Evolutionary conservation across 192 early-diverging fungal species (phyloP).

Genomic region (Piromyces finnis): DNA sequence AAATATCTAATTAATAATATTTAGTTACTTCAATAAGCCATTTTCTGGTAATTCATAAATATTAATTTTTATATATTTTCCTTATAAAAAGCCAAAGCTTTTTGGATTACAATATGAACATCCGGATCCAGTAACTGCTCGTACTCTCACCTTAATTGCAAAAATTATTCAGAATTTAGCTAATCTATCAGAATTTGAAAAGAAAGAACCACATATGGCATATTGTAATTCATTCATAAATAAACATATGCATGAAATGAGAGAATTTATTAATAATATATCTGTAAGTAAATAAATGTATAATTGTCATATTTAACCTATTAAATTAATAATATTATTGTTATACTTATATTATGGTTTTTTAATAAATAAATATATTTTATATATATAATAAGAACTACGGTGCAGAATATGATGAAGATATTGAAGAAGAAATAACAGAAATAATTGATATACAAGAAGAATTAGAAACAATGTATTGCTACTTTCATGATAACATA

Average conservation of each 20-base stretch:
- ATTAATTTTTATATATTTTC: no score
- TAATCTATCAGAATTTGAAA: conserved; percentile 30
- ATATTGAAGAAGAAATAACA: not conserved
- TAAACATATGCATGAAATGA: conserved; percentile 18
- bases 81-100: conserved; percentile 15
- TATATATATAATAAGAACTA: not conserved
- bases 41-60: no score
- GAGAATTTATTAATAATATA: conserved; percentile 25
- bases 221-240: conserved; percentile 29
- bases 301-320: no score
- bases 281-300: conserved; percentile 5
- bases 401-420: not conserved
- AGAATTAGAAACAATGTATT: not conserved
- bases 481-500: not conserved
- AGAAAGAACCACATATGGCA: conserved; percentile 33
- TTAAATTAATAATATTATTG: no score
- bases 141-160: conserved; percentile 29
- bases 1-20: not conserved
- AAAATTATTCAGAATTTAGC: conserved; percentile 43
- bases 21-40: no score
- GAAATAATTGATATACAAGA: not conserved
- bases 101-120: conserved; percentile 17
- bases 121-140: conserved; percentile 12
- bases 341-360: no score
- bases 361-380: no score